Evolutionary conservation across 768 basidiomycete species (phyloP), one percentile per base, ranked within the genome.

Genomic region (Cyclocybe cylindracea): DNA sequence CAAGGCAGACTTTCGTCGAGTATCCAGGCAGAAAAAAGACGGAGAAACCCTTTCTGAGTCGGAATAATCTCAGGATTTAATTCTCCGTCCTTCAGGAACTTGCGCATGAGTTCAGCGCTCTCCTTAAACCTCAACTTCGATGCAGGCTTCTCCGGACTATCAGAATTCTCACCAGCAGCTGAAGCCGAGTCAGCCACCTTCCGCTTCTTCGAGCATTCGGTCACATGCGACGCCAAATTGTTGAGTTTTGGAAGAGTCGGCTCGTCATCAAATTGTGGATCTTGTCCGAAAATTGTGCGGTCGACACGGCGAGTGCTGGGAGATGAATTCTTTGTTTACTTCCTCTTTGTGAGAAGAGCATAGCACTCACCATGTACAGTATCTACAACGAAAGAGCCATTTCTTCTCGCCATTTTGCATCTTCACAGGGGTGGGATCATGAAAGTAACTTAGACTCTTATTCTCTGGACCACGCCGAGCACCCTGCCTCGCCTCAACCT

Each of bases 21-120:
- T 11, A 70, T 66, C 63, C 65, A 71, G 2, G 69, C 66, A 1
- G 69, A 31, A 52, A 71, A 70, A 5, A 71, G 33, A 7, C 60
- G 58, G 10, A 53, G 19, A 42, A 70, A 73, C 1, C 69, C 69
- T 33, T 50, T 54, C 13, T 68, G 52, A 2, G 63, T 66, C 1
- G 57, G 37, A 16, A 55, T 55, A 2, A 63, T 40, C n/a, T 49
- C 51, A 0, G 68, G 72, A 53, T 72, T 68, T 3, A 72, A 59
- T 47, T 66, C 59, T 2, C 72, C 69, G n/a, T 69, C 61, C 49
- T 59, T 60, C n/a, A 73, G 52, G 44, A 46, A 71, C 3, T 50
- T 57, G 36, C 48, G 62, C 67, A 70, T 69, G 9, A 73, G 38
- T 8, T 63, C 53, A 0, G 56, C 62, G 14, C 59, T 63, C 3